A percentile compares a stretch with the other conserved stretches of the same genome.
These are phyloP conservation scores for Elaeagnus macrophylla DNA, from an alignment of 306 rosid genomes.

Conservation along the genomic window DNA sequence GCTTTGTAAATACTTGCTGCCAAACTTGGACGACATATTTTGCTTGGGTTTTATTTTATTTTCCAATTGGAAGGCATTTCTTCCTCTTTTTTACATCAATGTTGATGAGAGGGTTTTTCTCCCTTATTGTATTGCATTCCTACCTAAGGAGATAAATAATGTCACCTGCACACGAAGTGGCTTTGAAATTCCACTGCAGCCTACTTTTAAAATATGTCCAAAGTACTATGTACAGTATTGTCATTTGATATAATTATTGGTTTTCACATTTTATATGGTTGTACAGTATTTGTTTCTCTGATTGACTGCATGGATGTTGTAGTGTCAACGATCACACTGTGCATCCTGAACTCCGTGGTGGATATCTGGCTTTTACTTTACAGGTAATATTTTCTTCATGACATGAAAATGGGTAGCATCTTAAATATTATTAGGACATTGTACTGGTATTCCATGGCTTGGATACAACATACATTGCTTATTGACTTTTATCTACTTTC, in stretches of 20 bases:
- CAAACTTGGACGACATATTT: no score
- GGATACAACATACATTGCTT: no score
- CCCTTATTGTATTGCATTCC: not conserved
- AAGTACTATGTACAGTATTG: not conserved
- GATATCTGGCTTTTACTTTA: slow-evolving; percentile 78
- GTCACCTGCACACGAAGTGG: not conserved
- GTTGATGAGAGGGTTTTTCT: not conserved
- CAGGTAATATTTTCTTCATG: slow-evolving; percentile 38
- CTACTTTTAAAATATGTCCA: not conserved
- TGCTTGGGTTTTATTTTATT: no score
- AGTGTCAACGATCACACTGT: slow-evolving; percentile 74
- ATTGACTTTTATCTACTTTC: no score
- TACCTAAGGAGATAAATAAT: not conserved
- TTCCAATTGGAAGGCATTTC: no score
- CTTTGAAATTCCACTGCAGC: not conserved
- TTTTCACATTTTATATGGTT: slow-evolving; percentile 13
- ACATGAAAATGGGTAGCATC: not conserved
- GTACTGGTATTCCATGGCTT: no score
- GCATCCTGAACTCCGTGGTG: slow-evolving; percentile 64
- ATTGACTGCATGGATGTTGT: slow-evolving; percentile 15
- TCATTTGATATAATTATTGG: slow-evolving; percentile 1
- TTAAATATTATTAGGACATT: no score
- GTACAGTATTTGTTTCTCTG: slow-evolving; percentile 6
- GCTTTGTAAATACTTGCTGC: no score
- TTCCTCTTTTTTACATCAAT: not conserved